A percentile compares a stretch with the other conserved stretches of the same genome.
Conservation (phyloP, 371 early-diverging fungal genomes). For the Entomophthora muscae region DNA sequence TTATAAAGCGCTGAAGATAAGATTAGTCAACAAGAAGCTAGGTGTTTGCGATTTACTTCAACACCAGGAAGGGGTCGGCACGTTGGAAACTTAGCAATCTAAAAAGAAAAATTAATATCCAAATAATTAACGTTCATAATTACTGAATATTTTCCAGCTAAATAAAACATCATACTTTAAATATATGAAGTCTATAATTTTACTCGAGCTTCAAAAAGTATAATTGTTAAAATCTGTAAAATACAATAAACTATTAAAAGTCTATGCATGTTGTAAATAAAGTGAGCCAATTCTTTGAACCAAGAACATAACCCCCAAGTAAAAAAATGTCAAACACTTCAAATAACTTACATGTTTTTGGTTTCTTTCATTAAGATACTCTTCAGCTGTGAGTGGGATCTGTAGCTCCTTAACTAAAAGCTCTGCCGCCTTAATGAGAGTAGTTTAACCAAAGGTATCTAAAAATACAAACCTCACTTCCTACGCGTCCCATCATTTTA, state of each 20-base stretch:
- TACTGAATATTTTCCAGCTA: neutral
- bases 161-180: too few relatives aligned
- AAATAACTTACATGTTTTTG: constrained; percentile 19
- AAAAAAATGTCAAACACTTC: neutral
- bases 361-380: constrained; percentile 44
- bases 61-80: constrained; percentile 53
- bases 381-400: constrained; percentile 62
- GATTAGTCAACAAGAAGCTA: neutral
- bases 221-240: neutral
- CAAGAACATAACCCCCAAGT: neutral
- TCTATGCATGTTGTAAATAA: neutral
- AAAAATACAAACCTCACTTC: constrained; percentile 27
- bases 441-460: neutral
- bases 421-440: constrained; percentile 39
- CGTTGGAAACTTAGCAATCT: constrained; percentile 35
- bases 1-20: constrained; percentile 33
- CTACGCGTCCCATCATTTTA: constrained; percentile 60
- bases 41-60: constrained; percentile 17
- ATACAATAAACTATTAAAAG: neutral
- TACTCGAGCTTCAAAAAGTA: neutral
- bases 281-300: neutral
- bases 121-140: too few relatives aligned
- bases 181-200: too few relatives aligned
- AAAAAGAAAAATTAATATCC: constrained; percentile 9
- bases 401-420: constrained; percentile 41